phyloP scores from a whole-genome alignment of 208 protist genomes.

The Crithidia bombi region DNA sequence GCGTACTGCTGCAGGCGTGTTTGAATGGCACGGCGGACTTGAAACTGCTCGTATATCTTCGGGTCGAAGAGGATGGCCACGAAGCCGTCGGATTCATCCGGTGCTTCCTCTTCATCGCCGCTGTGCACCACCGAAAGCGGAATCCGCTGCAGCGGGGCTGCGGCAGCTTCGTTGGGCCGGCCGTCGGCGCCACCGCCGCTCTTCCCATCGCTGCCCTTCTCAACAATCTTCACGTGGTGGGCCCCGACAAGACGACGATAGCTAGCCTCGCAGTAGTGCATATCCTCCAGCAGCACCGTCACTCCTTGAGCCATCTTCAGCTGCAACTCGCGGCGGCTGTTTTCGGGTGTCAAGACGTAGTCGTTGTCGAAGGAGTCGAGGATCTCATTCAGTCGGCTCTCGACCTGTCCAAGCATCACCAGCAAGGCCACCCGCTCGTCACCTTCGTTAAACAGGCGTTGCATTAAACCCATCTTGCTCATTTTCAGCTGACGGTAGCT shows the following conservation, averaged over 20 bases:
- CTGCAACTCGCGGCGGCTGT: conserved; percentile 32
- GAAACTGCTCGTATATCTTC: conserved; percentile 77
- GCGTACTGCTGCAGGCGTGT: conserved; percentile 29
- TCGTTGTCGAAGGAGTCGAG: conserved; percentile 86
- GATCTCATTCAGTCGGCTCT: conserved; percentile 83
- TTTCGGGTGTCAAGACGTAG: conserved; percentile 53
- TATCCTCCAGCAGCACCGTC: conserved; percentile 84
- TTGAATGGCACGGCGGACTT: conserved; percentile 44
- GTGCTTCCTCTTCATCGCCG: conserved; percentile 44
- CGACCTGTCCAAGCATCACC: conserved; percentile 82
- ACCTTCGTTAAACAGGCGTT: conserved; percentile 77
- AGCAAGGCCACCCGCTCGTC: conserved; percentile 81
- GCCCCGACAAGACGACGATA: conserved; percentile 72
- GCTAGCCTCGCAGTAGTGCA: conserved; percentile 77
- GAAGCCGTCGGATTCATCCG: conserved; percentile 85
- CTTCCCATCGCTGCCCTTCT: background rate
- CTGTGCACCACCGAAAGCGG: conserved; percentile 35
- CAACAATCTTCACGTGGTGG: background rate
- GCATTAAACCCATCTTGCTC: conserved; percentile 75
- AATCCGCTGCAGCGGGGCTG: conserved; percentile 12
- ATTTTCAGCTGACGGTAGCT: conserved; percentile 75
- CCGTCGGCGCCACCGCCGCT: background rate
- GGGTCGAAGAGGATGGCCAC: conserved; percentile 76
- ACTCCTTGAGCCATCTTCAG: conserved; percentile 53
- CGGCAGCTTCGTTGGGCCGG: background rate